Base-by-base conservation (phyloP, 345 rosid genomes). In the Orychophragmus violaceus region DNA sequence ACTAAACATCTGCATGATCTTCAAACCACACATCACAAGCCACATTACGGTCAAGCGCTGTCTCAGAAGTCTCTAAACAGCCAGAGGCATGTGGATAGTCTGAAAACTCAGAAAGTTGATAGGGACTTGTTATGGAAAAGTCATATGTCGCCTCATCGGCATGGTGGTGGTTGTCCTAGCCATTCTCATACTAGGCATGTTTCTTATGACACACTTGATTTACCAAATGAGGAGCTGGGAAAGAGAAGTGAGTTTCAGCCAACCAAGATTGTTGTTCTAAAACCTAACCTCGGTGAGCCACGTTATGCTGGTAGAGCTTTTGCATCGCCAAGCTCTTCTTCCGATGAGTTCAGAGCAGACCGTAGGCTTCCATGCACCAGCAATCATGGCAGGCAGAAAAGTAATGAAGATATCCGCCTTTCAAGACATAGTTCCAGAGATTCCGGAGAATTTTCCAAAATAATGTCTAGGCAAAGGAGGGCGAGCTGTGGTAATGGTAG, bases 251-350 rank as follows among this genome's bases (percentile, higher is more conserved):
- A 64, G 55, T 30, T 77, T 6, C 66, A 75, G 69, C 89, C 89
- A 25, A 89, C 97, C 42, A 85, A 82, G 76, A 95, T 95, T 76
- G 94, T 91, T 72, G 92, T 95, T 67, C 78, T 95, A 60, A 95
- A 95, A 68, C 97, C 99, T 62, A 89, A 85, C 74, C 44, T 82
- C 22, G 98, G 84, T 29, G 87, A 78, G 83, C 64, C 73, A 51
- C 82, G 66, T 28, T 76, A 71, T 79, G 74, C 79, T 62, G 64
- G 66, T 56, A 79, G 78, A 74, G 45, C 63, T 53, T 67, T 74
- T 71, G 78, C 84, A 46, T 84, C 89, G 16, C 74, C 87, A 32
- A 72, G 68, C 55, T 70, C 84, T 59, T 83, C 90, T 60, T 79
- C 77, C 61, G 79, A 77, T 57, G 80, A 78, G 48, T 77, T 67